These are phyloP conservation scores for Neurospora crassa DNA, from an alignment of 2,329 filamentous ascomycete genomes.

Conservation along the genomic window DNA sequence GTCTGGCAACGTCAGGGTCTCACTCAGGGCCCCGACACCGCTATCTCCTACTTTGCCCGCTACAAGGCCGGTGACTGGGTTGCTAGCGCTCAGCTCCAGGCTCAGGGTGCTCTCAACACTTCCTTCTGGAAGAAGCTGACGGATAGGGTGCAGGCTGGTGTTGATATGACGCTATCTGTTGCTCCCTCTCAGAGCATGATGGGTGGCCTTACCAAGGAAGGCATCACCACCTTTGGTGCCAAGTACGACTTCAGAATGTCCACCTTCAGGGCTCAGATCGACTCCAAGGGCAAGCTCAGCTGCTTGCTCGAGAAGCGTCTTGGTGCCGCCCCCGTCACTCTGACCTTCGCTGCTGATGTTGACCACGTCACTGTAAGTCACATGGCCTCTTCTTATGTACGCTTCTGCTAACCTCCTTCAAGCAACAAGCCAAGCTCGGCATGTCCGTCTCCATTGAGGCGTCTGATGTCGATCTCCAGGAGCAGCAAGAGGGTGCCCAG, in stretches of 20 bases:
- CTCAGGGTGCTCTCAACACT: constrained; percentile 77
- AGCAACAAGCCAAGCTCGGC: constrained; percentile 94
- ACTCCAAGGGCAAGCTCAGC: constrained; percentile 88
- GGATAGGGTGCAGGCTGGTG: constrained; percentile 92
- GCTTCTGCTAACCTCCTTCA: constrained; percentile 21
- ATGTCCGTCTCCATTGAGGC: constrained; percentile 88
- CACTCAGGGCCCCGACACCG: constrained; percentile 80
- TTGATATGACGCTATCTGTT: constrained; percentile 86
- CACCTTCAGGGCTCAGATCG: constrained; percentile 90
- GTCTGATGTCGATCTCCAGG: constrained; percentile 74
- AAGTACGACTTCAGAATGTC: constrained; percentile 98
- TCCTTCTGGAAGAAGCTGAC: constrained; percentile 92
- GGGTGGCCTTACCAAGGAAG: constrained; percentile 69
- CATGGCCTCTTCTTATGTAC: not conserved
- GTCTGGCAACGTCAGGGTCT: constrained; percentile 86
- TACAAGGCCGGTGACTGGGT: constrained; percentile 94
- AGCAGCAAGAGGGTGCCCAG: constrained; percentile 62
- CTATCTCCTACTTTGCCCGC: constrained; percentile 78
- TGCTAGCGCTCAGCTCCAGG: constrained; percentile 80
- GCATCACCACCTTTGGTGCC: constrained; percentile 80
- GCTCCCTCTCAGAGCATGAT: constrained; percentile 63
- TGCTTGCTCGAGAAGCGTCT: constrained; percentile 93
- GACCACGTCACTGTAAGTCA: constrained; percentile 83
- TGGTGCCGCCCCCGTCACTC: constrained; percentile 69
- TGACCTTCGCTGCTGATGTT: constrained; percentile 94